Evolutionary conservation across 2,329 filamentous ascomycete species (phyloP), one percentile per base, ranked within the genome.

Genomic region (Tricladium varicosporioides): DNA sequence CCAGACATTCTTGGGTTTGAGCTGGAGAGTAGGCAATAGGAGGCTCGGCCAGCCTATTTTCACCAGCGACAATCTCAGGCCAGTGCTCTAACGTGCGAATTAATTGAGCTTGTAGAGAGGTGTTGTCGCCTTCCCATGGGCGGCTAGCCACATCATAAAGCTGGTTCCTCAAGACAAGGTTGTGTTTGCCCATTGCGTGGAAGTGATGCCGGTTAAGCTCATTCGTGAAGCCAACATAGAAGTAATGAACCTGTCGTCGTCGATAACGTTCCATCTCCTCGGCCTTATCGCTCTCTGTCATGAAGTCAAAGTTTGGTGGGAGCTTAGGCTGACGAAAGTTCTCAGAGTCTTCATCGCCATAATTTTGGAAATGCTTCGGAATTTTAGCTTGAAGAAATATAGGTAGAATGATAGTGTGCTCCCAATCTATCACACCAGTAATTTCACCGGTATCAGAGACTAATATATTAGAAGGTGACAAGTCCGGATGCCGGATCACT

Each of bases 291-390:
- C 54, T 54, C 46, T 52, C 51, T 9, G 53, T 58, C 56, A 65
- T 57, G 22, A 14, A 48, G 40, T 46, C 54, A 47, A 65, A 59
- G 58, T 59, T 51, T 31, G 59, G 33, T 15, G 56, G 43, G 42
- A 64, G 51, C 19, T 57, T 51, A 51, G 61, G 61, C 48, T 47
- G 56, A 19, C 53, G 49, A 47, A 65, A 60, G 32, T 63, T 59
- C 49, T 61, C 60, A 4, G 58, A 64, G 33, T 61, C 60, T 49
- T 64, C 54, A 53, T 73, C 69, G 11, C 69, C 70, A 62, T 67
- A 71, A 43, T 72, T 72, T 58, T 72, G 69, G 56, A 71, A 71
- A 60, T 70, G 61, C 27, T 68, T 60, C 2, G 68, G 69, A 10
- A 72, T 70, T 36, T 69, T 67, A 45, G 65, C 64, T 53, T 62